Evolutionary conservation across 345 rosid species (phyloP).

Genomic region (Nasturtium officinale): DNA sequence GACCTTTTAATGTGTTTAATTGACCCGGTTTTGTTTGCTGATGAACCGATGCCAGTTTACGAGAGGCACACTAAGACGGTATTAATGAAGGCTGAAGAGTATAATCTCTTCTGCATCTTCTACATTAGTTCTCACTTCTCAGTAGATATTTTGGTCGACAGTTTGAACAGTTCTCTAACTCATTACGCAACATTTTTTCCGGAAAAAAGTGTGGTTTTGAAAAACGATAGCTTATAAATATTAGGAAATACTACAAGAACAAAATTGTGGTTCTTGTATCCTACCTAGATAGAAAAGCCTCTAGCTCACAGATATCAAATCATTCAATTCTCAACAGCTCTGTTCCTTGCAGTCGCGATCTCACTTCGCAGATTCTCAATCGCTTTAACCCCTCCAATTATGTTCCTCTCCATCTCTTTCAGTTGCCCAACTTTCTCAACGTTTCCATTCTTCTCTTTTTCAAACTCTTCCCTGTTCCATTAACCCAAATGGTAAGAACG

Average conservation of each 20-base stretch:
- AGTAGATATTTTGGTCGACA: background rate
- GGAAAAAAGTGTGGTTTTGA: background rate
- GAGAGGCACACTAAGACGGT: background rate
- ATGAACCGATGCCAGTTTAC: background rate
- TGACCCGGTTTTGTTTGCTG: background rate
- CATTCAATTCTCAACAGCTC: conserved; percentile 12
- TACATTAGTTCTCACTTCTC: background rate
- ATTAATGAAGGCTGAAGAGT: background rate
- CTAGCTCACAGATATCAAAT: background rate
- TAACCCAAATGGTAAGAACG: conserved; percentile 13
- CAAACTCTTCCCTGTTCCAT: conserved; percentile 60
- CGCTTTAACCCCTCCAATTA: conserved; percentile 65
- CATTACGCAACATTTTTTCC: background rate
- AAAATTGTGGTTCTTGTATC: conserved; percentile 16
- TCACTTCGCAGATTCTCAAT: conserved; percentile 63
- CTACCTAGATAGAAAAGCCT: conserved; percentile 1
- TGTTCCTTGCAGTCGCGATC: conserved; percentile 38
- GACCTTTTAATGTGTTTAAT: conserved; percentile 22
- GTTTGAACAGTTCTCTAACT: background rate
- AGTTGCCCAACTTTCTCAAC: conserved; percentile 62
- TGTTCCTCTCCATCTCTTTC: conserved; percentile 64
- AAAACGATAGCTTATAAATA: background rate
- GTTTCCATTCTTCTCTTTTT: conserved; percentile 67
- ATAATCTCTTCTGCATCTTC: background rate
- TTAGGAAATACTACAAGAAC: conserved; percentile 7